phyloP scores from a whole-genome alignment of 2,329 filamentous ascomycete genomes.

The Lecanicillium sp. region DNA sequence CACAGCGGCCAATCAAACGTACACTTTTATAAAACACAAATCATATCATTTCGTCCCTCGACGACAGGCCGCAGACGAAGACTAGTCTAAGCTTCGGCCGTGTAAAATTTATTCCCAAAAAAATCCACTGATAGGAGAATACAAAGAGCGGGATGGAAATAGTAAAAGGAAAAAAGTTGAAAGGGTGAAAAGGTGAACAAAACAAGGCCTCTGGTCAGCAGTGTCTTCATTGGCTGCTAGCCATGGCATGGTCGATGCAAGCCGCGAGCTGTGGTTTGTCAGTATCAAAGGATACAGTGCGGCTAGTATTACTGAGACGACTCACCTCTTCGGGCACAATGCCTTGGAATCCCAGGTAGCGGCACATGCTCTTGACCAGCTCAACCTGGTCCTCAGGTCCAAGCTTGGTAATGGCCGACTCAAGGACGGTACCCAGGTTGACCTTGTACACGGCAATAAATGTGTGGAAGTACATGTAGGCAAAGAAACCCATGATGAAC shows the following conservation, averaged over 20 bases:
- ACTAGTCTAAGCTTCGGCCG: no score
- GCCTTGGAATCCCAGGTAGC: constrained; percentile 60
- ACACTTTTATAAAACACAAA: no score
- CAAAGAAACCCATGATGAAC: constrained; percentile 99
- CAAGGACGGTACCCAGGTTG: constrained; percentile 78
- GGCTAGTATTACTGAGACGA: background rate
- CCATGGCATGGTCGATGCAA: constrained; percentile 9
- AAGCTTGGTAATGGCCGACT: constrained; percentile 85
- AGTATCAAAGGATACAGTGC: background rate
- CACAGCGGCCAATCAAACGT: no score
- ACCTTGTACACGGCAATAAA: constrained; percentile 89
- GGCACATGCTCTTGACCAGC: constrained; percentile 56
- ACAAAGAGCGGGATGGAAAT: constrained; percentile 2
- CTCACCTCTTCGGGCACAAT: constrained; percentile 25
- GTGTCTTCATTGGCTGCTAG: constrained; percentile 3
- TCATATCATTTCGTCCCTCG: no score
- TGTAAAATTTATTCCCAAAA: no score
- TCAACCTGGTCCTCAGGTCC: constrained; percentile 84
- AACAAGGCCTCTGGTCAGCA: background rate
- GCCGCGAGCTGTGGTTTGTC: constrained; percentile 3
- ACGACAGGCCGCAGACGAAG: no score
- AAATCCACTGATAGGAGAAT: background rate
- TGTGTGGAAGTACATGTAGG: constrained; percentile 97
- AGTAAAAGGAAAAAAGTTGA: background rate
- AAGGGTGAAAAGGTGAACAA: no score